Conservation (phyloP, 306 rosid species). For the Pyrus betulifolia region DNA sequence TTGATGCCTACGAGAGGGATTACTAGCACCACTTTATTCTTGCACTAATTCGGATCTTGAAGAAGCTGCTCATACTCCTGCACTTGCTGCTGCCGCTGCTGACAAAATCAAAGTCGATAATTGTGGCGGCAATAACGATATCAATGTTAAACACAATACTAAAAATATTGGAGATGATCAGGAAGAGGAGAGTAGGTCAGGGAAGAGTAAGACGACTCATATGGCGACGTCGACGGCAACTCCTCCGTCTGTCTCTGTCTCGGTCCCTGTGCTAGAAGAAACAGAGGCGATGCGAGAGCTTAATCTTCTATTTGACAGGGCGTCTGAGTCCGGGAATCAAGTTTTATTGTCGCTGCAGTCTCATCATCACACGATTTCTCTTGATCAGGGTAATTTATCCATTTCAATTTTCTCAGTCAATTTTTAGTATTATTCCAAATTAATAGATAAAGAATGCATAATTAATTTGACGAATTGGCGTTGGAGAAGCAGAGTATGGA, state of each 20-base stretch:
- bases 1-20: constrained; percentile 45
- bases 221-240: neutral
- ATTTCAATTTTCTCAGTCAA: neutral
- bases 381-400: constrained; percentile 35
- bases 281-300: constrained; percentile 50
- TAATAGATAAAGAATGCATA: neutral
- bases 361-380: constrained; percentile 33
- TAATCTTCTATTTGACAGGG: constrained; percentile 46
- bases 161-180: neutral
- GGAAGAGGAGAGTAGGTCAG: constrained; percentile 2
- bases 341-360: constrained; percentile 42
- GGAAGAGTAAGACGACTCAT: constrained; percentile 7
- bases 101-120: neutral
- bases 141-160: neutral
- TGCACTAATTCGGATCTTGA: constrained; percentile 5
- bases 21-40: constrained; percentile 13
- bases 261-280: neutral
- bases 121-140: neutral
- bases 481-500: constrained; percentile 37
- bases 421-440: neutral
- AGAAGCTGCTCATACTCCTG: neutral
- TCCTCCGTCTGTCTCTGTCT: neutral
- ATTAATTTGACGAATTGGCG: neutral
- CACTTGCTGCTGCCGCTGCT: neutral
- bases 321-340: constrained; percentile 56